A percentile compares a stretch with the other conserved stretches of the same genome.
Evolutionary conservation across 768 basidiomycete species (phyloP).

Genomic region (Pulveroboletus sp.): DNA sequence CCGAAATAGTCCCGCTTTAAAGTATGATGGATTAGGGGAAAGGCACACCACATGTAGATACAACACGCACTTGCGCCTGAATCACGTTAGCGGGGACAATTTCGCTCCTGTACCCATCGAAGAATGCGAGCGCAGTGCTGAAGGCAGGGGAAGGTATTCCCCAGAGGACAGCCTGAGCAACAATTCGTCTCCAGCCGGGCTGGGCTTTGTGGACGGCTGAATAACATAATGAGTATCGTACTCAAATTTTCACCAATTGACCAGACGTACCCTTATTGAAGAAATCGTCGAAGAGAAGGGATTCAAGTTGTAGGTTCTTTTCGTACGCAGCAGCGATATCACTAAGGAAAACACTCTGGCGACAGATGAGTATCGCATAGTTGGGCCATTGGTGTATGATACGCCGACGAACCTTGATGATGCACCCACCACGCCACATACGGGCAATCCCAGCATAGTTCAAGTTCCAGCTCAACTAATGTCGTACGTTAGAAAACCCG

Average conservation of each 20-base stretch:
- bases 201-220: constrained; percentile 89
- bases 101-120: constrained; percentile 97
- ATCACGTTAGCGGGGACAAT: constrained; percentile 90
- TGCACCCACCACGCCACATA: constrained; percentile 99
- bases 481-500: constrained; percentile 4
- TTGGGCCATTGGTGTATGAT: constrained; percentile 8
- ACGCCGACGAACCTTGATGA: constrained; percentile 72
- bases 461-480: constrained; percentile 79
- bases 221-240: background rate
- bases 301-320: constrained; percentile 82
- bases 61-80: constrained; percentile 73
- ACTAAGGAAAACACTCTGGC: constrained; percentile 83
- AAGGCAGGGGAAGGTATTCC: constrained; percentile 98
- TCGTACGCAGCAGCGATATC: constrained; percentile 90
- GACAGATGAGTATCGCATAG: constrained; percentile 8
- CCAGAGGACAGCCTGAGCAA: constrained; percentile 95
- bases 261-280: constrained; percentile 76
- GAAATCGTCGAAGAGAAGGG: constrained; percentile 93
- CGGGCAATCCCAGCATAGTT: constrained; percentile 97
- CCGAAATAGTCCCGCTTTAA: constrained; percentile 94
- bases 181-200: constrained; percentile 95
- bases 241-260: background rate
- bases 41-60: background rate
- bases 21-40: constrained; percentile 6
- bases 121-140: constrained; percentile 97